Conservation (phyloP, 768 basidiomycete genomes). For the Podaxis mareebaensis region DNA sequence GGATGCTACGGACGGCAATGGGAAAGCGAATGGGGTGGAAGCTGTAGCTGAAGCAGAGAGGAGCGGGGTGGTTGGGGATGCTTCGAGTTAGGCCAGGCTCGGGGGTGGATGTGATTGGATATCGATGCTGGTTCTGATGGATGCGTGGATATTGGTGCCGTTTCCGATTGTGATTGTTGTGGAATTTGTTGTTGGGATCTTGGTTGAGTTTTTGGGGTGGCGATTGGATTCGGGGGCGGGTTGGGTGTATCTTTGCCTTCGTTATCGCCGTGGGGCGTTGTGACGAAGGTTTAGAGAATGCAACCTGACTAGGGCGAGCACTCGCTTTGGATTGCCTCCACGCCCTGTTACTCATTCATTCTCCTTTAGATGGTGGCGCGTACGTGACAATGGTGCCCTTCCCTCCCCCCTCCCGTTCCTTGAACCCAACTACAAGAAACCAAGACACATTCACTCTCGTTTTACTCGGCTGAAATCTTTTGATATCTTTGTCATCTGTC, state of each 20-base stretch:
- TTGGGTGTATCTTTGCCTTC: too few species aligned
- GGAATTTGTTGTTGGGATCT: conserved; percentile 7
- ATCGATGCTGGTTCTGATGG: not conserved
- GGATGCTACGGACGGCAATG: not conserved
- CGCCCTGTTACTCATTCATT: not conserved
- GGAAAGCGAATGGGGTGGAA: not conserved
- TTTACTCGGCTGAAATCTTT: not conserved
- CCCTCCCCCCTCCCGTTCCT: not conserved
- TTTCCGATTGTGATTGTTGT: conserved; percentile 8
- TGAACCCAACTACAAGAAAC: not conserved
- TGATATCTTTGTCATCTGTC: not conserved
- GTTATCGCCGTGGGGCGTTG: too few species aligned
- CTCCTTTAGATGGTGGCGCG: not conserved
- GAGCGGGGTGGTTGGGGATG: not conserved
- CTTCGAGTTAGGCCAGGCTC: conserved; percentile 15
- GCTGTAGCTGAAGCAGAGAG: too few species aligned
- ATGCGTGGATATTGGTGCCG: not conserved
- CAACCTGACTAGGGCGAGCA: too few species aligned
- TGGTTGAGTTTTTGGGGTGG: not conserved
- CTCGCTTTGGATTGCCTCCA: not conserved
- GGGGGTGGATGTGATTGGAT: conserved; percentile 10
- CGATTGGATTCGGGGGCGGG: not conserved
- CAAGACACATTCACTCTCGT: not conserved
- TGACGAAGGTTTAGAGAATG: too few species aligned
- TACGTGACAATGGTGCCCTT: not conserved